Evolutionary conservation across 805 yeast species (phyloP), one percentile per base, ranked within the genome.

Genomic region (Tanozyma kutaoensis): DNA sequence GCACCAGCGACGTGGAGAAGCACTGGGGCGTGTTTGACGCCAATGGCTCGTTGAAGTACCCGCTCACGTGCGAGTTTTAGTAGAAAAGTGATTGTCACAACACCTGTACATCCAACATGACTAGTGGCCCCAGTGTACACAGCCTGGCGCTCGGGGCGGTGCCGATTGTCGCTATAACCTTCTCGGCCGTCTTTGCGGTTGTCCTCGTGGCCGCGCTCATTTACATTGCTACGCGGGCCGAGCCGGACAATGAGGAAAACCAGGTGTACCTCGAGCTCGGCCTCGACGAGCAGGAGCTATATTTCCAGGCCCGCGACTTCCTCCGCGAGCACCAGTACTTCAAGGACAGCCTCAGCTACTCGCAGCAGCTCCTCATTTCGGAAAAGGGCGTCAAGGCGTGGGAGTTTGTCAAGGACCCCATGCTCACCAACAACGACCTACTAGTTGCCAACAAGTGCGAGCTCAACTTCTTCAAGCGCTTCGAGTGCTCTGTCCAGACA

Each of bases 11-110:
- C 45, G 95, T 82, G 38, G 97, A 88, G 68, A 73, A 78, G 54
- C 74, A 84, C 67, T 88, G 95, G 95, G 97, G 97, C 66, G 78
- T 82, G 33, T 81, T 75, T 62, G 75, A 71, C 40, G 40, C 66
- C 32, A 53, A 62, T 38, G 46, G 61, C 39, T 43, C 39, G 28
- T 49, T 53, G 43, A 60, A 60, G 43, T 60, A 51, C 45, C 29
- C 55, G 22, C 36, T 60, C 27, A 43, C 34, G 33, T 60, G 66
- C 46, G 33, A 42, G 17, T n/a, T n/a, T n/a, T n/a, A n/a, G n/a
- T n/a, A n/a, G n/a, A n/a, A n/a, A n/a, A n/a, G n/a, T n/a, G n/a
- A n/a, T n/a, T n/a, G n/a, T n/a, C n/a, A n/a, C n/a, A n/a, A n/a
- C n/a, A n/a, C n/a, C n/a, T n/a, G n/a, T n/a, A n/a, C n/a, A n/a